Percentiles rank a stretch among this genome's conserved stretches.
phyloP scores from a whole-genome alignment of 805 yeast genomes.

The Maudiozyma serrabonitensis region DNA sequence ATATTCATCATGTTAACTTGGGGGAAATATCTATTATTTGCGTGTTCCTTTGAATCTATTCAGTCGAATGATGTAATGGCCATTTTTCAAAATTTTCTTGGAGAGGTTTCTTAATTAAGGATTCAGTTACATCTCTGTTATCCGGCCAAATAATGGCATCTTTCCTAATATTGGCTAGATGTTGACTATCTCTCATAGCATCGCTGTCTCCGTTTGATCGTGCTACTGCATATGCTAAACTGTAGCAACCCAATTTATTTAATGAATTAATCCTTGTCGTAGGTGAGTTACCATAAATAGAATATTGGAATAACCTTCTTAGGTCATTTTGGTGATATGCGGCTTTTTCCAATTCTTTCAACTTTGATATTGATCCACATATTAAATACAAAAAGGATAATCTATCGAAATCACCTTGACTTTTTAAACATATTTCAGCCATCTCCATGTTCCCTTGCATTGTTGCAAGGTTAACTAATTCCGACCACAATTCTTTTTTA shows the following conservation, averaged over 20 bases:
- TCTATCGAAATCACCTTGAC: constrained; percentile 75
- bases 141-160: constrained; percentile 58
- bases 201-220: no score
- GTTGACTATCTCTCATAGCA: no score
- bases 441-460: constrained; percentile 78
- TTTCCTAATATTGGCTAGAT: constrained; percentile 26
- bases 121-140: not conserved
- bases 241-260: no score
- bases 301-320: constrained; percentile 71
- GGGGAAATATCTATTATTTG: no score
- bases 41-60: no score
- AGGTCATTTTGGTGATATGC: constrained; percentile 80
- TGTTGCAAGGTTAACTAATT: constrained; percentile 74
- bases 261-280: no score
- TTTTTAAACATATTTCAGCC: constrained; percentile 82
- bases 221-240: no score
- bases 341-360: constrained; percentile 70
- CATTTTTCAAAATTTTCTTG: no score
- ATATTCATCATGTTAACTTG: no score
- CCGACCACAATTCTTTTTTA: constrained; percentile 63
- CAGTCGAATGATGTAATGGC: no score
- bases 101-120: no score
- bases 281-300: constrained; percentile 58
- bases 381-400: constrained; percentile 65
- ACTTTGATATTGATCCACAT: no score